A percentile compares a stretch with the other conserved stretches of the same genome.
Evolutionary conservation across 1,284 basidiomycete genomes (phyloP).

Genomic region (Mycena sp.): DNA sequence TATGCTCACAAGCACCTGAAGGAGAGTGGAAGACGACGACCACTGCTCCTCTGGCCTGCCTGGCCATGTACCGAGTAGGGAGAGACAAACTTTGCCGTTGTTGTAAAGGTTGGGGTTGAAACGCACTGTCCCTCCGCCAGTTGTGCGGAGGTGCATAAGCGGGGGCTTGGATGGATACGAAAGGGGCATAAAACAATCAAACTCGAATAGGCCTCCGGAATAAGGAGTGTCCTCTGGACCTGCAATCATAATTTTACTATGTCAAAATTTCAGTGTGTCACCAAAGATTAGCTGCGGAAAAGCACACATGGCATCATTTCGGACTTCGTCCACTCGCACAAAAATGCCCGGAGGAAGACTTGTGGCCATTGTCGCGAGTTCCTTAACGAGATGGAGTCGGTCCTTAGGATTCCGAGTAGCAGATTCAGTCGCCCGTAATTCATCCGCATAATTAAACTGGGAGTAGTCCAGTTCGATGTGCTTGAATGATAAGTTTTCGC

Average conservation of each 20-base stretch:
- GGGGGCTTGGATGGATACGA: slow-evolving; percentile 58
- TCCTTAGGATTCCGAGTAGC: slow-evolving; percentile 56
- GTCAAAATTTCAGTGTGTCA: slow-evolving; percentile 8
- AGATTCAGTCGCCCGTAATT: slow-evolving; percentile 47
- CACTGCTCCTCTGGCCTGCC: slow-evolving; percentile 64
- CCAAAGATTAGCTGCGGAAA: slow-evolving; percentile 9
- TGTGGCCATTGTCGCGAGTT: slow-evolving; percentile 62
- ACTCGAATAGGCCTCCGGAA: slow-evolving; percentile 64
- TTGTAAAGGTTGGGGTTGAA: slow-evolving; percentile 66
- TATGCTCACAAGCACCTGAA: slow-evolving; percentile 65
- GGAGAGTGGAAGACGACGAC: slow-evolving; percentile 56
- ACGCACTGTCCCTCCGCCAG: slow-evolving; percentile 57
- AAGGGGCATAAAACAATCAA: slow-evolving; percentile 63
- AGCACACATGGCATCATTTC: slow-evolving; percentile 62
- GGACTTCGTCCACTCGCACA: slow-evolving; percentile 64
- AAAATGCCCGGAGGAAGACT: slow-evolving; percentile 63
- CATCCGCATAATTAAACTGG: slow-evolving; percentile 47
- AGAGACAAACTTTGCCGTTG: slow-evolving; percentile 47
- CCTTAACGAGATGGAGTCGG: slow-evolving; percentile 62
- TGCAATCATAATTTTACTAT: slow-evolving; percentile 63
- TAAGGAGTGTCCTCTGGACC: slow-evolving; percentile 65
- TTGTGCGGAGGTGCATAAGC: slow-evolving; percentile 58
- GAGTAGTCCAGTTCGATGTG: slow-evolving; percentile 50
- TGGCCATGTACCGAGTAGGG: slow-evolving; percentile 61
- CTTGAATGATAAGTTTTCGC: slow-evolving; percentile 58